Evolutionary conservation across 2,329 filamentous ascomycete genomes (phyloP).

Genomic region (Pseudogymnoascus pannorum): DNA sequence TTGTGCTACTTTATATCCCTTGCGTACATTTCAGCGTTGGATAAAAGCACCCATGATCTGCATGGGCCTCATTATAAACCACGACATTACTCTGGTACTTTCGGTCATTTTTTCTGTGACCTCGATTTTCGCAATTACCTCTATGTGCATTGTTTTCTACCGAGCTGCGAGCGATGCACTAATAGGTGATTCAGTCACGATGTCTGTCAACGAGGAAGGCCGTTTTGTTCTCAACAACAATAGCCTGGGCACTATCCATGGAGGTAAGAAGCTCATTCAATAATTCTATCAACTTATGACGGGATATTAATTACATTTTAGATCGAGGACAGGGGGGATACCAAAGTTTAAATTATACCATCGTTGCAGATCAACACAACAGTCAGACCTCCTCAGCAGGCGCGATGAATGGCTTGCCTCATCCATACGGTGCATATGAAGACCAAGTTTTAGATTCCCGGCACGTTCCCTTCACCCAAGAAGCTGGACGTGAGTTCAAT

Average conservation of each 20-base stretch:
- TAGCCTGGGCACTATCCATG: conserved; percentile 12
- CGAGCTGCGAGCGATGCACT: background rate
- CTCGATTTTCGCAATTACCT: background rate
- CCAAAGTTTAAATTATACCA: background rate
- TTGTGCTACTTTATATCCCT: background rate
- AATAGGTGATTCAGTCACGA: background rate
- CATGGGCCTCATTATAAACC: too few species aligned
- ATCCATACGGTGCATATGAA: background rate
- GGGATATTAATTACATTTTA: background rate
- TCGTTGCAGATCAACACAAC: background rate
- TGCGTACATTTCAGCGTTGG: background rate
- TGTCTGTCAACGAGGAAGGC: conserved; percentile 13
- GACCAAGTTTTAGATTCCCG: background rate
- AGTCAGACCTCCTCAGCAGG: background rate
- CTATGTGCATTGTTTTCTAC: background rate
- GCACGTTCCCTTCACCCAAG: background rate
- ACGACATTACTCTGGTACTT: background rate
- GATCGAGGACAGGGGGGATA: background rate
- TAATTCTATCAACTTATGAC: background rate
- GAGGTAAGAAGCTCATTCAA: conserved; percentile 16
- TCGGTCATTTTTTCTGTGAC: background rate
- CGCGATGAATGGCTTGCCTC: background rate
- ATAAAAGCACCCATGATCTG: background rate
- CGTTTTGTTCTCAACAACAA: background rate
- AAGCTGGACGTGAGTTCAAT: background rate